These are phyloP conservation scores for Ocimum tenuiflorum DNA, from an alignment of 257 asterid species.

Conservation along the genomic window DNA sequence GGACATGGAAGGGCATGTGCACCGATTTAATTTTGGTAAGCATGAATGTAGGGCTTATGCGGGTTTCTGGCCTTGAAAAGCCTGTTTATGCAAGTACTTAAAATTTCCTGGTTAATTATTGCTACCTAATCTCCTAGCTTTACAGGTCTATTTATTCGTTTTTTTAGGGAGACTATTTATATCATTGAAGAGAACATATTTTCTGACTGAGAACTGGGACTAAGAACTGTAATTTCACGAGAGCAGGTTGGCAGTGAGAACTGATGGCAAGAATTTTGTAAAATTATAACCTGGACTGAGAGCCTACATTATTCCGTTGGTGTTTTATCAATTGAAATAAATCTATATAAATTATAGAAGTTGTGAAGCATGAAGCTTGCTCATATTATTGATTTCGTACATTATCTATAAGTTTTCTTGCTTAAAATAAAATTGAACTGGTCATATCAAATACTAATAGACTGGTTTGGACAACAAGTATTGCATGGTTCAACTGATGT, in stretches of 20 bases:
- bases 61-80: not conserved
- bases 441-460: no score
- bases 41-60: slow-evolving; percentile 1
- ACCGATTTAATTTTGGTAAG: slow-evolving; percentile 80
- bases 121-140: not conserved
- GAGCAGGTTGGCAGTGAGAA: no score
- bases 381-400: not conserved
- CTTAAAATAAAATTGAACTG: no score
- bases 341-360: not conserved
- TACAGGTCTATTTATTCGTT: no score
- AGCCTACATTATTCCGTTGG: not conserved
- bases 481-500: no score
- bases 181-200: no score
- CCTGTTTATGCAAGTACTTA: not conserved
- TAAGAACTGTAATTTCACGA: not conserved
- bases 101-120: not conserved
- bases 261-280: no score
- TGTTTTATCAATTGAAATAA: not conserved
- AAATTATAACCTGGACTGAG: no score
- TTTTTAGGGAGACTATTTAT: no score
- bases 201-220: not conserved
- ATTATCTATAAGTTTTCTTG: no score
- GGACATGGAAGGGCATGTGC: slow-evolving; percentile 66
- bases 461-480: no score
- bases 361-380: not conserved